Conservation (phyloP, 2,329 filamentous ascomycete genomes). For the Nannizziopsis barbatae region DNA sequence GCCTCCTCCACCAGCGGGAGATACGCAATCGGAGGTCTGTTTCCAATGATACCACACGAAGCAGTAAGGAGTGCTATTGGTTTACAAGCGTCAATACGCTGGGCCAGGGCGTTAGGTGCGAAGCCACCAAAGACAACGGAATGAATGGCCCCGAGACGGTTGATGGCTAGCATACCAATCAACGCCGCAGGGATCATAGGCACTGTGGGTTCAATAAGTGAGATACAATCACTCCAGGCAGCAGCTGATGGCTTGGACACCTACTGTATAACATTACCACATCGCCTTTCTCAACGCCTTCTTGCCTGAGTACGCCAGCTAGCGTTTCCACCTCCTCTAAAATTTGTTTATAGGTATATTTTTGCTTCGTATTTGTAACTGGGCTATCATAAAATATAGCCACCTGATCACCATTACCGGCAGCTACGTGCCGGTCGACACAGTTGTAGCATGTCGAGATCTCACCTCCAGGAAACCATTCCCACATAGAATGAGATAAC, state of each 20-base stretch:
- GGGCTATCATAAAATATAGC: slow-evolving; percentile 84
- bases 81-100: slow-evolving; percentile 72
- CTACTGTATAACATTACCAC: slow-evolving; percentile 80
- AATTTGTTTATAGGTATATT: slow-evolving; percentile 61
- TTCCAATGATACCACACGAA: slow-evolving; percentile 81
- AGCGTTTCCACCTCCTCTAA: slow-evolving; percentile 69
- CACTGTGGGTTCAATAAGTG: slow-evolving; percentile 45
- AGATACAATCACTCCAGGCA: background rate
- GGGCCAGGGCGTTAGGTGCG: slow-evolving; percentile 65
- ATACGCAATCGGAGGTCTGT: slow-evolving; percentile 66
- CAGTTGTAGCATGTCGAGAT: slow-evolving; percentile 89
- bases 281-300: slow-evolving; percentile 72
- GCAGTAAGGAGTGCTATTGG: slow-evolving; percentile 72
- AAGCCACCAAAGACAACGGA: slow-evolving; percentile 90
- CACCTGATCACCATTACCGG: slow-evolving; percentile 57
- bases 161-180: slow-evolving; percentile 70
- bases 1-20: slow-evolving; percentile 65
- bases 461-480: slow-evolving; percentile 80
- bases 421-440: slow-evolving; percentile 71
- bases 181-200: slow-evolving; percentile 87
- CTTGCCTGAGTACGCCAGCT: slow-evolving; percentile 68
- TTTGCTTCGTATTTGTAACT: slow-evolving; percentile 61
- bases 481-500: slow-evolving; percentile 62
- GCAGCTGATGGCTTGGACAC: slow-evolving; percentile 19
- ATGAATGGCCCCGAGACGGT: slow-evolving; percentile 74